phyloP scores from a whole-genome alignment of 208 protist genomes.

The Phytomonas sp. region DNA sequence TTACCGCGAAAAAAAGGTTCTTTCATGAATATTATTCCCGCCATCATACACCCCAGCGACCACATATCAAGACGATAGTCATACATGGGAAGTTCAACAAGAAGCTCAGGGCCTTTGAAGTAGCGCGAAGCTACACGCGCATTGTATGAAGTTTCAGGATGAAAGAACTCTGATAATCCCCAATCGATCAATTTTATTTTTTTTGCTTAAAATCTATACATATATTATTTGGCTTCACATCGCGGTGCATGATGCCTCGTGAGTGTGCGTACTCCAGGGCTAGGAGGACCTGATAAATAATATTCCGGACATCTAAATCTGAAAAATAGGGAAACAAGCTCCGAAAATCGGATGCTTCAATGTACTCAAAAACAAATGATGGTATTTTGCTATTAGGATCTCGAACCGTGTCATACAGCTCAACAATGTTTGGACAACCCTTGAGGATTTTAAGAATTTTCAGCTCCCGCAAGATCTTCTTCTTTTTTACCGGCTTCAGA shows the following conservation, averaged over 20 bases:
- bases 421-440: slow-evolving; percentile 98
- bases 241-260: slow-evolving; percentile 99
- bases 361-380: slow-evolving; percentile 98
- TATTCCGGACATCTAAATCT: slow-evolving; percentile 97
- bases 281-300: slow-evolving; percentile 96
- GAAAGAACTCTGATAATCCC: slow-evolving; percentile 99
- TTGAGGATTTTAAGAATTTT: slow-evolving; percentile 98
- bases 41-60: slow-evolving; percentile 99
- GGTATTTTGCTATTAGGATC: slow-evolving; percentile 97
- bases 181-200: slow-evolving; percentile 98
- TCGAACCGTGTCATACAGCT: slow-evolving; percentile 97
- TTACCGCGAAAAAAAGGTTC: slow-evolving; percentile 99
- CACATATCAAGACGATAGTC: slow-evolving; percentile 99
- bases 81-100: slow-evolving; percentile 97
- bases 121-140: slow-evolving; percentile 98
- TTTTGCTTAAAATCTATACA: slow-evolving; percentile 97
- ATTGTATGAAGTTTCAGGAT: slow-evolving; percentile 97
- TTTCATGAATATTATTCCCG: slow-evolving; percentile 99
- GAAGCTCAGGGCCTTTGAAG: slow-evolving; percentile 98
- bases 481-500: slow-evolving; percentile 99
- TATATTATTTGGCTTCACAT: slow-evolving; percentile 99
- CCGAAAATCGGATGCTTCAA: slow-evolving; percentile 97
- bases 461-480: slow-evolving; percentile 99
- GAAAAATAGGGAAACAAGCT: slow-evolving; percentile 95
- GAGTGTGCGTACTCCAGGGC: slow-evolving; percentile 96